phyloP scores from a whole-genome alignment of 2,329 filamentous ascomycete species.

The Paecilomyces sp. region DNA sequence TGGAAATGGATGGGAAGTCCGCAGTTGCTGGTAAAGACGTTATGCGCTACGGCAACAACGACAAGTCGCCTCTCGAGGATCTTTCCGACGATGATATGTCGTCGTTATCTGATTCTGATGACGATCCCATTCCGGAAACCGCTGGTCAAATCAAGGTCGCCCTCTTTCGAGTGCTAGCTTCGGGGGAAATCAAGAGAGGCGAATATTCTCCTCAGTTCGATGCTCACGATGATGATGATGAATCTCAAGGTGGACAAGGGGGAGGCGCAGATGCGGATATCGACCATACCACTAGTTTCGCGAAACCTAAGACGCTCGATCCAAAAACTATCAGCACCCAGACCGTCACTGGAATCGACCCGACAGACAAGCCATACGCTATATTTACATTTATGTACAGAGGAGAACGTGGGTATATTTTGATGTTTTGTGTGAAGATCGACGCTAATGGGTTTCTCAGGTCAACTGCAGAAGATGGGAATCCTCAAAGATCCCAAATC shows the following conservation, averaged over 20 bases:
- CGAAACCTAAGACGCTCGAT: slow-evolving; percentile 90
- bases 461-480: slow-evolving; percentile 94
- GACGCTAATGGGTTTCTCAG: slow-evolving; percentile 38
- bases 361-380: slow-evolving; percentile 91
- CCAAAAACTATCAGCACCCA: slow-evolving; percentile 97
- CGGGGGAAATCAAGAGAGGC: slow-evolving; percentile 93
- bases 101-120: slow-evolving; percentile 65
- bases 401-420: slow-evolving; percentile 68
- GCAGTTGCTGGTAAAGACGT: slow-evolving; percentile 46
- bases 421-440: slow-evolving; percentile 8
- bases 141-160: slow-evolving; percentile 97
- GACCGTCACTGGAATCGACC: slow-evolving; percentile 97
- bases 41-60: slow-evolving; percentile 73
- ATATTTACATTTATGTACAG: slow-evolving; percentile 97
- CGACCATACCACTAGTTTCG: slow-evolving; percentile 96
- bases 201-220: slow-evolving; percentile 98
- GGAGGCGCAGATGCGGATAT: slow-evolving; percentile 69
- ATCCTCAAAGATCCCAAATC: slow-evolving; percentile 66
- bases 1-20: slow-evolving; percentile 29
- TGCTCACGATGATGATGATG: slow-evolving; percentile 89
- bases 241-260: slow-evolving; percentile 45
- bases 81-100: slow-evolving; percentile 62
- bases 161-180: slow-evolving; percentile 89
- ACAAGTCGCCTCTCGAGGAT: slow-evolving; percentile 65
- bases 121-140: slow-evolving; percentile 81